Percentiles rank a stretch among this genome's conserved stretches.
phyloP scores from a whole-genome alignment of 306 rosid species.

The Cicer bijugum region DNA sequence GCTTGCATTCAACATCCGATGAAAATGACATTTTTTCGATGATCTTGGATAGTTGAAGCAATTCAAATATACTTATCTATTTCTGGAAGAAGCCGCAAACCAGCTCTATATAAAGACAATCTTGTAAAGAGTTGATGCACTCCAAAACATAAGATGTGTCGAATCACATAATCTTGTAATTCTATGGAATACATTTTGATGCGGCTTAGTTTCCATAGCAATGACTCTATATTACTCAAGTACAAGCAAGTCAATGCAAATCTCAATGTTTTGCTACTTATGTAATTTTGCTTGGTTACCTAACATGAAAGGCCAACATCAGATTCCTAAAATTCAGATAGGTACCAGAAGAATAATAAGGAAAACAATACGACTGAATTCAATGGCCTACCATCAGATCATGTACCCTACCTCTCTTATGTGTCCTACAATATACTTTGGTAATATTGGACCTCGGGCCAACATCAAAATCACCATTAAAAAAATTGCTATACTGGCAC shows the following conservation, averaged over 20 bases:
- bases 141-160: not conserved
- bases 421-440: no score
- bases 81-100: not conserved
- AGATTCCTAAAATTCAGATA: no score
- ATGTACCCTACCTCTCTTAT: no score
- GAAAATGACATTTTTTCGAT: not conserved
- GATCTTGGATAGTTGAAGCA: no score
- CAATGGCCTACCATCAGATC: no score
- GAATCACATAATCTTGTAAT: not conserved
- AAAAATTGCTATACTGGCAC: not conserved
- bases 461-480: not conserved
- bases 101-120: not conserved
- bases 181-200: not conserved
- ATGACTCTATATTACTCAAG: not conserved
- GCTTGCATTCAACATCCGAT: no score
- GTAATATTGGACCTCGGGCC: no score
- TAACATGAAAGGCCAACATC: not conserved
- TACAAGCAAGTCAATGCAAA: not conserved
- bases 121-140: not conserved
- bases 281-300: not conserved
- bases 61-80: no score
- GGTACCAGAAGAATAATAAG: no score
- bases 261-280: not conserved
- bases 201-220: slow-evolving; percentile 1
- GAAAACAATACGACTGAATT: no score